These are phyloP conservation scores for Cytospora chrysosperma DNA, from an alignment of 2,329 filamentous ascomycete species.

Conservation along the genomic window DNA sequence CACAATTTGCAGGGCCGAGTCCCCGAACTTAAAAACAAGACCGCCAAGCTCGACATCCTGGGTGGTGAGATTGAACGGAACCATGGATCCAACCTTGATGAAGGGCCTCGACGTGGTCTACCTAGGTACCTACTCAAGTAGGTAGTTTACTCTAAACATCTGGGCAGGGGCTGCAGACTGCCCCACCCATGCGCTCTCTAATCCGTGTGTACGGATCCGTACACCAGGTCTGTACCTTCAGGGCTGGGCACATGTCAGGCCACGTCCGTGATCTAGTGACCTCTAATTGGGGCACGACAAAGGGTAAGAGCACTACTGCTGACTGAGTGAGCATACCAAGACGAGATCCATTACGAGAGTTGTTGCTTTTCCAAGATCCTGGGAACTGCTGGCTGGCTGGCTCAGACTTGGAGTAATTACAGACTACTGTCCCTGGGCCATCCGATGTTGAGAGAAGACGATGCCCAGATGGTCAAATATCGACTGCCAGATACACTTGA, in stretches of 20 bases:
- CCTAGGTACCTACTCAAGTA: no score
- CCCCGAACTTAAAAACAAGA: not conserved
- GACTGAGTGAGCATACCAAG: not conserved
- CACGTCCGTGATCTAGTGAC: not conserved
- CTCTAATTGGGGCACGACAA: not conserved
- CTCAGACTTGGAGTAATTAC: no score
- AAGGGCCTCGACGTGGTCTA: not conserved
- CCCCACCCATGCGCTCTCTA: no score
- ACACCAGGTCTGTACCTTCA: not conserved
- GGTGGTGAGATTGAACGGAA: not conserved
- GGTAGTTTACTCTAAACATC: not conserved
- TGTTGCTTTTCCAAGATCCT: no score
- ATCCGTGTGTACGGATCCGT: no score
- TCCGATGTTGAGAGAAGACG: no score
- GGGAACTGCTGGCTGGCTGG: no score
- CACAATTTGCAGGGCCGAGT: slow-evolving; percentile 11
- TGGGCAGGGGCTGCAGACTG: not conserved
- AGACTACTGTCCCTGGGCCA: no score
- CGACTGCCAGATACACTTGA: not conserved
- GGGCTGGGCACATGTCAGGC: not conserved
- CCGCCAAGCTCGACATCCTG: not conserved
- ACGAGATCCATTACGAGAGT: not conserved
- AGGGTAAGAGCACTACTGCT: no score
- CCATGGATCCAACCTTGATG: not conserved
- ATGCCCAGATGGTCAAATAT: no score